phyloP scores from a whole-genome alignment of 1,284 basidiomycete species.

The Caloboletus firmus region DNA sequence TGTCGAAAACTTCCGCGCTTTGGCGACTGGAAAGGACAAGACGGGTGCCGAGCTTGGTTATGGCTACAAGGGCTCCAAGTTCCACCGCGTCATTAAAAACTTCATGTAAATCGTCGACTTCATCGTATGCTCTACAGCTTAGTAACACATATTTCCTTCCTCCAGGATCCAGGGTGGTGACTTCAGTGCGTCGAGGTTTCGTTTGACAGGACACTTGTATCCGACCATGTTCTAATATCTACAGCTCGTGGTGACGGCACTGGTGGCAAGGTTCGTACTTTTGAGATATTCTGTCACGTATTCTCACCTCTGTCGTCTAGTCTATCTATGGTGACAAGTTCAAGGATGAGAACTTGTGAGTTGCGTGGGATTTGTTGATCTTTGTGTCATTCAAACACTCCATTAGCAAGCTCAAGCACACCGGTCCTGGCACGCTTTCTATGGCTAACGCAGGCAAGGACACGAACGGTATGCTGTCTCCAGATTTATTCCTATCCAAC shows the following conservation, averaged over 20 bases:
- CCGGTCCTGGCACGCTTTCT: conserved; percentile 80
- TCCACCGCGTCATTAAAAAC: conserved; percentile 97
- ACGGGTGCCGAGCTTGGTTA: conserved; percentile 72
- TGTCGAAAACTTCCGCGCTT: conserved; percentile 92
- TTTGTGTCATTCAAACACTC: neutral
- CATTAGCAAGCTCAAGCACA: conserved; percentile 83
- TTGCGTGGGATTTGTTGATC: conserved; percentile 3
- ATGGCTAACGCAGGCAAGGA: conserved; percentile 94
- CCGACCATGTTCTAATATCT: neutral
- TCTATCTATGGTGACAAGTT: conserved; percentile 94
- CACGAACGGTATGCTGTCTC: conserved; percentile 64
- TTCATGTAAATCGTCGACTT: conserved; percentile 71
- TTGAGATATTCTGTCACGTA: neutral
- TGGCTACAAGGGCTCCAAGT: conserved; percentile 93
- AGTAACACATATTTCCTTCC: conserved; percentile 2
- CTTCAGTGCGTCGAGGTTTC: conserved; percentile 54
- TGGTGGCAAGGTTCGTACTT: conserved; percentile 69
- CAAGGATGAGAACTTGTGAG: conserved; percentile 95
- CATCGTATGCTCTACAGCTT: neutral
- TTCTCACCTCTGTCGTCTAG: conserved; percentile 32
- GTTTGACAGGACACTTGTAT: neutral
- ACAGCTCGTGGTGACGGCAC: conserved; percentile 89
- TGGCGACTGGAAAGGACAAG: conserved; percentile 79
- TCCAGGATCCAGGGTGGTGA: conserved; percentile 91
- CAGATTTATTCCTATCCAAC: neutral